Conservation (phyloP, 768 basidiomycete species). For the Pholiota conissans region DNA sequence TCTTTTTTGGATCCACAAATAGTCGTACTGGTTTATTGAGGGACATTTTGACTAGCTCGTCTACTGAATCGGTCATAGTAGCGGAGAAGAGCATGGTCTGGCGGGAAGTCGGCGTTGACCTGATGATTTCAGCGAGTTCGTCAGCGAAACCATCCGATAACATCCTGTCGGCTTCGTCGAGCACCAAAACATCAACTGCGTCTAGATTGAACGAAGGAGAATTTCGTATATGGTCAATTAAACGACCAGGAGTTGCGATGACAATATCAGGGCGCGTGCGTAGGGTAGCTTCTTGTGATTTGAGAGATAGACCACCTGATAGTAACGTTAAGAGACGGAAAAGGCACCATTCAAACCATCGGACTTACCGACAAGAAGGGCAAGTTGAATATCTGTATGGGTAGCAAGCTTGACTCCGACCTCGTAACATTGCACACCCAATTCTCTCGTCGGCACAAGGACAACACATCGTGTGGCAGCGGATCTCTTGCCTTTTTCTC, state of each 20-base stretch:
- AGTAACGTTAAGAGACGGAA: constrained; percentile 10
- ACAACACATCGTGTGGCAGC: constrained; percentile 89
- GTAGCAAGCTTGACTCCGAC: constrained; percentile 83
- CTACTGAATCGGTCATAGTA: constrained; percentile 97
- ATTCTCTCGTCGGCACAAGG: constrained; percentile 91
- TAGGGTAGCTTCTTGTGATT: constrained; percentile 85
- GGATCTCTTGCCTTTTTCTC: constrained; percentile 85
- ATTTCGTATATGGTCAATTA: constrained; percentile 97
- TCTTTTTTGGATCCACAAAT: constrained; percentile 93
- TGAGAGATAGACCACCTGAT: constrained; percentile 87
- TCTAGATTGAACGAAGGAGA: constrained; percentile 92
- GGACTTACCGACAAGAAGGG: constrained; percentile 83
- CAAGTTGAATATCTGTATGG: constrained; percentile 88
- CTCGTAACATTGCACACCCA: constrained; percentile 94
- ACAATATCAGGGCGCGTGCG: constrained; percentile 90
- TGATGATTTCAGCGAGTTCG: constrained; percentile 92
- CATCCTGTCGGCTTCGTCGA: constrained; percentile 99
- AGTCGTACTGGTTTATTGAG: constrained; percentile 90
- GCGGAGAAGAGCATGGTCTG: constrained; percentile 99
- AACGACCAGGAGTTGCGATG: constrained; percentile 95
- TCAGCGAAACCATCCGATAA: constrained; percentile 93
- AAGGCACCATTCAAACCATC: not conserved
- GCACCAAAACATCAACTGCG: constrained; percentile 87
- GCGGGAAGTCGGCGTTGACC: constrained; percentile 80
- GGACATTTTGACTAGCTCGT: constrained; percentile 90